Evolutionary conservation across 805 yeast genomes (phyloP), one percentile per base, ranked within the genome.

Genomic region (Saturnispora zaruensis): DNA sequence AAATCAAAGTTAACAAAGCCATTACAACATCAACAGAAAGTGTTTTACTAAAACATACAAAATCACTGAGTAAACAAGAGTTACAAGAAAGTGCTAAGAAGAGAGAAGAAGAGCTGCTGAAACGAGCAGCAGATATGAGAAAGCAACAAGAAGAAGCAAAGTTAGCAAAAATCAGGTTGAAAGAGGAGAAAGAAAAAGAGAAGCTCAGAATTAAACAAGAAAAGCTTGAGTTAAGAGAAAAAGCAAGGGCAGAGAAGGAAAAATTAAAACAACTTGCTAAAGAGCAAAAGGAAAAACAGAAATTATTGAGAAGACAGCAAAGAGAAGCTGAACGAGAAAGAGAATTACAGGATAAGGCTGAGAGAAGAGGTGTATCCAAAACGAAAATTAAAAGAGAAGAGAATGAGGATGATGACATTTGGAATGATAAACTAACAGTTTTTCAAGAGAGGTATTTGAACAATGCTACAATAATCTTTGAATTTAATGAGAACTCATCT

Each of bases 401-500:
- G 4, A 50, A 49, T n/a, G 25, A 47, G 9, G 50, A 46, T n/a
- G 57, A 53, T 24, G 58, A 58, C 21, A 57, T 57, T 61, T 60
- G 73, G 52, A 87, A 82, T 43, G 79, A 74, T 53, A 80, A 78
- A 56, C 66, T 86, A 46, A 84, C 93, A 0, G 82, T 89, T 0
- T 84, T 85, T 58, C 95, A 86, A 59, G 90, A 83, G 56, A 76
- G 80, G 61, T 85, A 84, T 58, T 68, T 78, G 21, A 63, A 75
- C 34, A 78, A 79, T 57, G 88, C 95, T 0, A 84, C 87, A 48
- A 63, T 93, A 37, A 82, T 89, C 5, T 82, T 91, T 63, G 99
- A 93, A 64, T 91, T 81, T 67, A 75, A 76, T 25, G 98, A 93
- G 58, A 82, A 81, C 61, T 78, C 93, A 0, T 75, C 82, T 43